Percentiles rank a stretch among this genome's conserved stretches.
Conservation (phyloP, 2,329 filamentous ascomycete genomes). For the Didymella keratinophila region DNA sequence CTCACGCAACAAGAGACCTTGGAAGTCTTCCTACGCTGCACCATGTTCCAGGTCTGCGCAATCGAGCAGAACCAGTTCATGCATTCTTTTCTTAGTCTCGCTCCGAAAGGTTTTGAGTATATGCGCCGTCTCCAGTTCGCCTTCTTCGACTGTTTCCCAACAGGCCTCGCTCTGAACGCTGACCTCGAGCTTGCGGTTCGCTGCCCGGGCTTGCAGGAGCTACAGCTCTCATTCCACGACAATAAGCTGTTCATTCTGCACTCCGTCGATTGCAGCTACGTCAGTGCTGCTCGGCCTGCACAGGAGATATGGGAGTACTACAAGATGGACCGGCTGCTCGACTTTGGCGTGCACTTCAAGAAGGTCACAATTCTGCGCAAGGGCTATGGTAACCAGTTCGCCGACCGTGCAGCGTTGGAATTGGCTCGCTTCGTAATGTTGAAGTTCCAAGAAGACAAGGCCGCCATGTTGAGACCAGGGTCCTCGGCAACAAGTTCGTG, state of each 20-base stretch:
- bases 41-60: not conserved
- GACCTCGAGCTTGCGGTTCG: not conserved
- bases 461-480: not conserved
- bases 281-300: not conserved
- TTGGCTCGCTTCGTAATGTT: not conserved
- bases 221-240: not conserved
- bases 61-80: not conserved
- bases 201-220: not conserved
- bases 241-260: not conserved
- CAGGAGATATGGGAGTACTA: not conserved
- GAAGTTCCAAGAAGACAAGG: not conserved
- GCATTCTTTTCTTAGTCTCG: not conserved
- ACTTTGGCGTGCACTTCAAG: not conserved
- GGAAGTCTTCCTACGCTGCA: not conserved
- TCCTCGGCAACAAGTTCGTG: not conserved
- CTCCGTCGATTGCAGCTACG: no score
- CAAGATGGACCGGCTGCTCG: not conserved
- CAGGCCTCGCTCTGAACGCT: not conserved
- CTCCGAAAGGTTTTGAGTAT: not conserved
- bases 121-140: not conserved
- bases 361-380: not conserved
- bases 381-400: not conserved
- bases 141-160: not conserved
- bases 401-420: not conserved
- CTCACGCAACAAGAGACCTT: not conserved